Evolutionary conservation across 345 rosid species (phyloP), one percentile per base, ranked within the genome.

Genomic region (Geranium brycei): DNA sequence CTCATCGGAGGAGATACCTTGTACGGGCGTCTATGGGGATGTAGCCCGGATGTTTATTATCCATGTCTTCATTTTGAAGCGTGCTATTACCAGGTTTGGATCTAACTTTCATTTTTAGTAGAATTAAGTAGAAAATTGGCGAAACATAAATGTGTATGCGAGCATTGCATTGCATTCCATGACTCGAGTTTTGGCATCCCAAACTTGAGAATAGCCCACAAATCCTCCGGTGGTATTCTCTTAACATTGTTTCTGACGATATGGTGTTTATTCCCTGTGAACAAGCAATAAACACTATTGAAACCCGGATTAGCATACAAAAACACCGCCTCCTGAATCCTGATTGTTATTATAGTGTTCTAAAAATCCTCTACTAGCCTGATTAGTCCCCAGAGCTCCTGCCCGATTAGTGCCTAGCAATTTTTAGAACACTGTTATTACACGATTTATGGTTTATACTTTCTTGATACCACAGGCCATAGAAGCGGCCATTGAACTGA

Each of bases 1-100:
- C 83, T 92, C 62, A 89, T 92, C 15, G 98, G 96, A 5, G 96
- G 96, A 72, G 96, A 89, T 72, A 69, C 95, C 59, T 64, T 92
- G 31, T 92, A 78, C 70, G 98, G 98, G n/a, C 88, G 96, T 11
- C 76, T 89, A 14, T 92, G 98, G 98, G 98, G 98, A 66, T 89
- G 95, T 64, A 80, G 83, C 68, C 91, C 91, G 0, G 76, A 66
- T 47, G 87, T 81, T 51, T 86, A 92, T 69, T 92, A 86, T 72
- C 96, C 98, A 28, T 73, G 87, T 75, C 82, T 92, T 74, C 96
- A 92, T 71, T 92, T 92, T 69, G 98, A 92, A 81, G 95, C 96
- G 3, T 92, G 98, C 72, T 89, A 92, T 78, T 92, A 92, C 83
- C 98, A 92, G 95, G 98, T 92, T 70, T 61, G 55, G 63, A 66